phyloP scores from a whole-genome alignment of 169 alveolate genomes.

The Cryptosporidium viatorum region DNA sequence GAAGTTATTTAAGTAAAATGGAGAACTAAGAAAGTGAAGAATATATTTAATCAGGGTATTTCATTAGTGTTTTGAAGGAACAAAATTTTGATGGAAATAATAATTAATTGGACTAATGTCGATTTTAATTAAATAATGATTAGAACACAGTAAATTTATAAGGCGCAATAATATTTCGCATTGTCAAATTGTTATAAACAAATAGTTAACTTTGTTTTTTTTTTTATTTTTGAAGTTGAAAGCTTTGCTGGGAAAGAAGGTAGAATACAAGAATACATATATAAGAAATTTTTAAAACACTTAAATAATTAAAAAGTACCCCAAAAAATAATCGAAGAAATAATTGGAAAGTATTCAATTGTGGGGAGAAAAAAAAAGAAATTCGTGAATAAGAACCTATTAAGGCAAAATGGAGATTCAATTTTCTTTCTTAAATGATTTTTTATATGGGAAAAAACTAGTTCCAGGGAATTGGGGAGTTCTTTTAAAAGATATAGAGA shows the following conservation, averaged over 20 bases:
- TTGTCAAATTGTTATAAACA: too few relatives aligned
- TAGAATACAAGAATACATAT: background rate
- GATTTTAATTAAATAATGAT: too few relatives aligned
- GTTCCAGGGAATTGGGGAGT: conserved; percentile 43
- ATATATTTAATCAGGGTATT: background rate
- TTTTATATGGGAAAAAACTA: conserved; percentile 1
- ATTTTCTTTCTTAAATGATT: conserved; percentile 8
- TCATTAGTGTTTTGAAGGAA: background rate
- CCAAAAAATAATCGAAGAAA: background rate
- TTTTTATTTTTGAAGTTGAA: too few relatives aligned
- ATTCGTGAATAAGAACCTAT: background rate
- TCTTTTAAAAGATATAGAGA: conserved; percentile 9
- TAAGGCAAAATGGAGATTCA: conserved; percentile 23
- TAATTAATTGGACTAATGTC: background rate
- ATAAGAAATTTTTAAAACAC: too few relatives aligned
- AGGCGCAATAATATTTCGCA: background rate
- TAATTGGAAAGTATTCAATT: background rate
- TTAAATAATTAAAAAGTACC: too few relatives aligned
- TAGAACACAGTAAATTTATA: too few relatives aligned
- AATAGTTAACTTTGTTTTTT: too few relatives aligned
- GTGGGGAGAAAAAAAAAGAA: background rate
- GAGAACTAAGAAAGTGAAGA: background rate
- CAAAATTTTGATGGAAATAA: background rate
- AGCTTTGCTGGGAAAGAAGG: too few relatives aligned
- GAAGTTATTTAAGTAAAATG: background rate